Conservation (phyloP, 2,329 filamentous ascomycete species). For the Sordariomycetes sp. region DNA sequence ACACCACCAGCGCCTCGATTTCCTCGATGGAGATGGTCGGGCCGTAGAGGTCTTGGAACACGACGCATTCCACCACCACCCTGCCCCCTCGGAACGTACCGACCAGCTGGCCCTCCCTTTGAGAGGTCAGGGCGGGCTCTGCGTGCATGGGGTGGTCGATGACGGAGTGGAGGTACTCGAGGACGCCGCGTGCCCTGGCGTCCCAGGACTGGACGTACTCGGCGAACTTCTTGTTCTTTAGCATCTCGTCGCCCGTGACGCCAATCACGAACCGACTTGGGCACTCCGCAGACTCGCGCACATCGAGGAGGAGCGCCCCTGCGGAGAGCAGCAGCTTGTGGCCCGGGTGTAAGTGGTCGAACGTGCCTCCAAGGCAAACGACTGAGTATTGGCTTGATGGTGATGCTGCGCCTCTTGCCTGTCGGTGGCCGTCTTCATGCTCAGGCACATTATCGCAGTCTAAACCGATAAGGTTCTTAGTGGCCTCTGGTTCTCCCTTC, state of each 20-base stretch:
- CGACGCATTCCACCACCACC: slow-evolving; percentile 65
- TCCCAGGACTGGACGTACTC: slow-evolving; percentile 75
- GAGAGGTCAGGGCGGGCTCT: slow-evolving; percentile 9
- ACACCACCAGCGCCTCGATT: slow-evolving; percentile 76
- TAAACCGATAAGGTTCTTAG: slow-evolving; percentile 36
- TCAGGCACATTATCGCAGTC: slow-evolving; percentile 32
- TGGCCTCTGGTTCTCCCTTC: slow-evolving; percentile 31
- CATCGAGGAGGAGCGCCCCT: slow-evolving; percentile 59
- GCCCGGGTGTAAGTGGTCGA: slow-evolving; percentile 89
- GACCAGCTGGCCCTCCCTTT: neutral
- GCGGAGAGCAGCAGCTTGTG: slow-evolving; percentile 96
- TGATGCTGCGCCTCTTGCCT: neutral
- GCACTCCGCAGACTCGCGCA: slow-evolving; percentile 24
- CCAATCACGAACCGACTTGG: slow-evolving; percentile 63
- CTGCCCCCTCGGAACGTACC: slow-evolving; percentile 35
- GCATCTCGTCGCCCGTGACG: slow-evolving; percentile 76
- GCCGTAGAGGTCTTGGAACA: slow-evolving; percentile 81
- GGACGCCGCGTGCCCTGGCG: slow-evolving; percentile 55
- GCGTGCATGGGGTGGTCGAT: slow-evolving; percentile 28
- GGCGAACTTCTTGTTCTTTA: slow-evolving; percentile 82
- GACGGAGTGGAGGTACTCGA: slow-evolving; percentile 62
- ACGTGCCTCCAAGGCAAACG: slow-evolving; percentile 84
- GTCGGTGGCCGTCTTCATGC: neutral
- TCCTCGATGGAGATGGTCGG: slow-evolving; percentile 76
- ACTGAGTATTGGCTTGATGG: slow-evolving; percentile 1